Percentiles rank a stretch among this genome's conserved stretches.
Evolutionary conservation across 257 asterid genomes (phyloP).

Genomic region (Jaltomata sinuosa): DNA sequence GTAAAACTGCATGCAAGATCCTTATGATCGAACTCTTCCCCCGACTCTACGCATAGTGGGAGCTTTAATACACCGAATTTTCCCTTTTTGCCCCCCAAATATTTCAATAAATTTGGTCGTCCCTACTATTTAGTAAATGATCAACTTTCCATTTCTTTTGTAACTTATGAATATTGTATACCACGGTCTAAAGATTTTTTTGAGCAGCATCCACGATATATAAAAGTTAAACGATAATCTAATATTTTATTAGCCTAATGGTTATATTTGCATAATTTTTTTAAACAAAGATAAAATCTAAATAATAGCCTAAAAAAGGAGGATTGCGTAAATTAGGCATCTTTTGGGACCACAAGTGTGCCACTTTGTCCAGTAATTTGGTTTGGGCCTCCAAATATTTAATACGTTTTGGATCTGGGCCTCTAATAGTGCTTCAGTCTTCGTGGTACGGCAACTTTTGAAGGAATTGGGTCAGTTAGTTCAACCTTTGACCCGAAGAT

Average conservation of each 20-base stretch:
- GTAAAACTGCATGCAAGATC: no score
- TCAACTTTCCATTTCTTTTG: not conserved
- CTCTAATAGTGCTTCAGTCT: not conserved
- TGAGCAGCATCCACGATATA: no score
- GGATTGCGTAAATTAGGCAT: not conserved
- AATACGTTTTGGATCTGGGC: constrained; percentile 3
- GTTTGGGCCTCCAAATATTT: not conserved
- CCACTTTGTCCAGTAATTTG: not conserved
- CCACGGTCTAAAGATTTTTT: no score
- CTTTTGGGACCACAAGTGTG: constrained; percentile 16
- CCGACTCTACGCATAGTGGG: no score
- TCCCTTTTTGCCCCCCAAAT: no score
- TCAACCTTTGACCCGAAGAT: not conserved
- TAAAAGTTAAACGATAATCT: no score
- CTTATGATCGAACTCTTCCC: no score
- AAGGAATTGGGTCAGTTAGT: not conserved
- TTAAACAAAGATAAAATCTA: no score
- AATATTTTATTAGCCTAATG: no score
- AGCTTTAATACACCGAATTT: no score
- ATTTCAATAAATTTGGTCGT: not conserved
- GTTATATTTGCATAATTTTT: no score
- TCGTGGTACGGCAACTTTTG: not conserved
- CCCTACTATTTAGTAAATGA: not conserved
- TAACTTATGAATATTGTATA: not conserved
- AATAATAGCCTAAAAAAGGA: not conserved